Percentiles rank a stretch among this genome's conserved stretches.
Evolutionary conservation across 2,329 filamentous ascomycete genomes (phyloP).

Genomic region (Raffaelea arxii): DNA sequence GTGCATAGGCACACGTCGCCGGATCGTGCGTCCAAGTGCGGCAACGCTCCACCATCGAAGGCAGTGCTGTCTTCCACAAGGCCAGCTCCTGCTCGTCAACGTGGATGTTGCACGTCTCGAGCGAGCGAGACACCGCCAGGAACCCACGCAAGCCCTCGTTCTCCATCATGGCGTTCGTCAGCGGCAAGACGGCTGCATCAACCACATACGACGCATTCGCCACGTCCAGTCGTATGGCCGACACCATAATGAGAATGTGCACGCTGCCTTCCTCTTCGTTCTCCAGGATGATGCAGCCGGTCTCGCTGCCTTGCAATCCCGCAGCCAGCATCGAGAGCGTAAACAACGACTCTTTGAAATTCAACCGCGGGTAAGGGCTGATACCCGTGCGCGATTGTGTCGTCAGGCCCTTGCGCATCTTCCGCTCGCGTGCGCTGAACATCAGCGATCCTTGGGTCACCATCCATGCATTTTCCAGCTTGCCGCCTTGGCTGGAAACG

Average conservation of each 20-base stretch:
- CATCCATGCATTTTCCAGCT: conserved; percentile 27
- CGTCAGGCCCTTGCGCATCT: conserved; percentile 20
- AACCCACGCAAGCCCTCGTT: conserved; percentile 24
- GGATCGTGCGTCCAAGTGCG: conserved; percentile 35
- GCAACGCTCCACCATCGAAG: conserved; percentile 35
- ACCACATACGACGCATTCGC: conserved; percentile 31
- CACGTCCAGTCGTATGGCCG: conserved; percentile 33
- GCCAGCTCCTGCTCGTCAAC: conserved; percentile 46
- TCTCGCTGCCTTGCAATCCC: conserved; percentile 34
- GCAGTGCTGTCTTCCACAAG: conserved; percentile 36
- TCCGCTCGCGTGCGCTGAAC: conserved; percentile 32
- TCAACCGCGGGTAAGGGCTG: conserved; percentile 23
- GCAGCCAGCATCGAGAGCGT: conserved; percentile 35
- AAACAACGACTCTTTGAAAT: conserved; percentile 39
- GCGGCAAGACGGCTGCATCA: conserved; percentile 36
- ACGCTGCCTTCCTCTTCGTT: conserved; percentile 26
- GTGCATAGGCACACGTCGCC: conserved; percentile 30
- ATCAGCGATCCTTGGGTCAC: conserved; percentile 26
- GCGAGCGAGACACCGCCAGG: conserved; percentile 24
- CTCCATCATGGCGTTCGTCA: conserved; percentile 26
- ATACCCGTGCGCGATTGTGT: conserved; percentile 4
- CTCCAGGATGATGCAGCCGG: conserved; percentile 32
- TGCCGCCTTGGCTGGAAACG: conserved; percentile 23
- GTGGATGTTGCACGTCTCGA: conserved; percentile 25
- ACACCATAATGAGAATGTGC: conserved; percentile 31